Evolutionary conservation across 257 asterid species (phyloP), one percentile per base, ranked within the genome.

Genomic region (Salvia splendens): DNA sequence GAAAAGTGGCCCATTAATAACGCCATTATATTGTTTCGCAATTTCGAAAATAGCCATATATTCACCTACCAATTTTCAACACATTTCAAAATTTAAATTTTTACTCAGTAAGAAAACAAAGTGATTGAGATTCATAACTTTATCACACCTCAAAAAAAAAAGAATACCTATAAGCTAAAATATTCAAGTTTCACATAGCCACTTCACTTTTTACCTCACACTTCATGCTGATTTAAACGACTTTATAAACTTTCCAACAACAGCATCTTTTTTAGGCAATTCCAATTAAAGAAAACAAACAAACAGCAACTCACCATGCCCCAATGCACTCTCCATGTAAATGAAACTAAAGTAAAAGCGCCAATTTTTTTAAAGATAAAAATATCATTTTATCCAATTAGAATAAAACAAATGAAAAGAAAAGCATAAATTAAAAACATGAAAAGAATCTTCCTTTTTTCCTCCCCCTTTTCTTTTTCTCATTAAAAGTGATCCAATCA

Each of bases 271-370:
- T 61, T 35, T 59, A 63, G 49, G 56, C 15, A 64, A 46, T 4
- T 28, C 30, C 49, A 67, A 73, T 61, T 47, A 68, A 60, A 61
- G 74, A 62, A 68, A 67, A 33, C 33, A 64, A 48, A 57, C 52
- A 40, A 46, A 47, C 51, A 53, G 15, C 33, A 55, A 20, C 16
- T 54, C 35, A 46, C 47, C 71, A 55, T 36, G 42, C 12, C 20
- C 73, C 70, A 36, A 59, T 7, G 62, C 62, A 65, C 69, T 46
- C 70, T 60, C 67, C 70, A 14, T 65, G 70, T 50, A 17, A 68
- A 70, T 70, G 66, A 10, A 17, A 69, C 16, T 50, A 68, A 74
- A 68, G 74, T 61, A 35, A 74, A 74, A 68, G 78, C 57, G 61
- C 24, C 46, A 53, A 45, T 0, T 12, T 28, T 12, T 32, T 3